A percentile compares a stretch with the other conserved stretches of the same genome.
These are phyloP conservation scores for Vanilla planifolia DNA, from an alignment of 106 monocot species.

Conservation along the genomic window DNA sequence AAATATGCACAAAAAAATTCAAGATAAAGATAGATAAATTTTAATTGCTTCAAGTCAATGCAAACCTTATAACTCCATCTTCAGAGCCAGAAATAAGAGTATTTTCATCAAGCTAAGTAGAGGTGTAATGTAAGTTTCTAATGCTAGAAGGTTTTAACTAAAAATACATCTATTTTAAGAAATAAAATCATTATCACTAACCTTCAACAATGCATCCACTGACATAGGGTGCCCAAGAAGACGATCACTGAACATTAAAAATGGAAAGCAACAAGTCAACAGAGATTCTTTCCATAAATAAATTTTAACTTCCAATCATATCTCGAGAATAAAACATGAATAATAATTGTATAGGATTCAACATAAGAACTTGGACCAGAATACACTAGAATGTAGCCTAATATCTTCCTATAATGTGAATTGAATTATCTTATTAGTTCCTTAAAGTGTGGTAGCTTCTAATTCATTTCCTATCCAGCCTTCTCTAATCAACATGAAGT, in stretches of 20 bases:
- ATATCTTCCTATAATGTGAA: too few species aligned
- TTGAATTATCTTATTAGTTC: too few species aligned
- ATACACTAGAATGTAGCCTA: too few species aligned
- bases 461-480: too few species aligned
- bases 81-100: slow-evolving; percentile 87
- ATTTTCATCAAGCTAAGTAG: slow-evolving; percentile 82
- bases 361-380: too few species aligned
- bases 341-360: too few species aligned
- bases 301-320: background rate
- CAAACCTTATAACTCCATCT: slow-evolving; percentile 89
- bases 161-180: background rate
- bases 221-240: slow-evolving; percentile 73
- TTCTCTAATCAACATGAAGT: too few species aligned
- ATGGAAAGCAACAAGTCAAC: background rate
- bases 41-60: background rate
- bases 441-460: too few species aligned
- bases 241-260: slow-evolving; percentile 68
- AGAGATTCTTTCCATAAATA: background rate
- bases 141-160: background rate
- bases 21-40: slow-evolving; percentile 1
- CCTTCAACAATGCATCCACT: slow-evolving; percentile 85
- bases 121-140: background rate
- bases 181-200: slow-evolving; percentile 6
- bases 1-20: too few species aligned
- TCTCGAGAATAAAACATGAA: too few species aligned